Base-by-base conservation (phyloP, 345 rosid species). In the Litchi chinensis region DNA sequence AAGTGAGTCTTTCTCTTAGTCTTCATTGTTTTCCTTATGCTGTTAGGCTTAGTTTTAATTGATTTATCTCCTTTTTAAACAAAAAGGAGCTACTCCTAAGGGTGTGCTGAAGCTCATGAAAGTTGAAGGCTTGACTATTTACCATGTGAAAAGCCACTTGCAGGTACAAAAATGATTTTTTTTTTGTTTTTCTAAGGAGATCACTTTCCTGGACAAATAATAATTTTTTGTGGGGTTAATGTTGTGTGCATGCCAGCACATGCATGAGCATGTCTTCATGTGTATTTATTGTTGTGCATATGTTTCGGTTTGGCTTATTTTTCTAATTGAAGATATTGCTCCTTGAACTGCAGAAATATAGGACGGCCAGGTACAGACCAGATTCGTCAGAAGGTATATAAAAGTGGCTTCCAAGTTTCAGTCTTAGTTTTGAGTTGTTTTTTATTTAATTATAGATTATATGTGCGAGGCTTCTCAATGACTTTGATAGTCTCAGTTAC, bases 71-170 rank as follows among this genome's bases (percentile, higher is more conserved):
- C 7, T 74, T 75, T 79, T 48, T 60, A 60, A 28, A 79, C 64
- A 73, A 72, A 28, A 86, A 95, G 98, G 87, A 83, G 98, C 97
- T 75, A 95, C 95, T 80, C 98, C 98, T n/a, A 93, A 93, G 86
- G 94, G 90, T 68, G 97, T 95, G 76, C 82, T 95, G 87, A 95
- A 92, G 88, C 89, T 78, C 72, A 95, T 95, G 98, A 92, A 92
- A 80, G 97, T 89, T 63, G 90, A 91, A 74, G 86, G 97, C 79
- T 85, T 95, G 89, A 93, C 95, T 21, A 95, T 95, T 63, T 95
- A 92, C 85, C 98, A 93, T 85, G 97, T 93, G 60, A 95, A 95
- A 87, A 95, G 97, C 81, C 98, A 95, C 85, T 83, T 93, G 84
- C 98, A 95, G 97, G 98, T 92, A 41, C 40, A 56, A 73, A 32